phyloP scores from a whole-genome alignment of 225 moss, liverwort and hornwort genomes.

The Marchantia polymorpha region DNA sequence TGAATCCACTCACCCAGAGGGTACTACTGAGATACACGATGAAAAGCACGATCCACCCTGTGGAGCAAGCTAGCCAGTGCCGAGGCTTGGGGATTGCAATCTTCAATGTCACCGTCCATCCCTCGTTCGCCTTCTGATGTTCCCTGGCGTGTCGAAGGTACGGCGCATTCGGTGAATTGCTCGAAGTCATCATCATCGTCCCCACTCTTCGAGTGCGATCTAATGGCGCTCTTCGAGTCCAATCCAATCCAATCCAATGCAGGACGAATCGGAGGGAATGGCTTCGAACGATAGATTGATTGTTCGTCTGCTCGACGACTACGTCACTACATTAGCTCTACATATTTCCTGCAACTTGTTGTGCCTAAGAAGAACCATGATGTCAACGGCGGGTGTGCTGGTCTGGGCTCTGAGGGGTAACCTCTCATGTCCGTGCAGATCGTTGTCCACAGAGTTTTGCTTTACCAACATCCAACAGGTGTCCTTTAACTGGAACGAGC shows the following conservation, averaged over 20 bases:
- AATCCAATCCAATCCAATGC: neutral
- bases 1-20: neutral
- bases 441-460: neutral
- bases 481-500: neutral
- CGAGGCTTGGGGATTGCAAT: conserved; percentile 13
- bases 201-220: neutral
- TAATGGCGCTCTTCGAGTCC: neutral
- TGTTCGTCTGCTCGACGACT: neutral
- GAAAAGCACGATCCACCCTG: neutral
- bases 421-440: neutral
- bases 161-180: neutral
- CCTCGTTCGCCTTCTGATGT: neutral
- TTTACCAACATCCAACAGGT: neutral
- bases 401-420: neutral
- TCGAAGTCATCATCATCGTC: neutral
- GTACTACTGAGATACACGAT: neutral
- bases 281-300: neutral
- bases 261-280: too few species aligned
- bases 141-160: conserved; percentile 13
- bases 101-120: conserved; percentile 16
- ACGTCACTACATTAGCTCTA: neutral
- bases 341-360: neutral
- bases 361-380: neutral
- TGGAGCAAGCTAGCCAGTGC: neutral
- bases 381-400: neutral